These are phyloP conservation scores for Phialocephala subalpina DNA, from an alignment of 2,329 filamentous ascomycete genomes.

Conservation along the genomic window DNA sequence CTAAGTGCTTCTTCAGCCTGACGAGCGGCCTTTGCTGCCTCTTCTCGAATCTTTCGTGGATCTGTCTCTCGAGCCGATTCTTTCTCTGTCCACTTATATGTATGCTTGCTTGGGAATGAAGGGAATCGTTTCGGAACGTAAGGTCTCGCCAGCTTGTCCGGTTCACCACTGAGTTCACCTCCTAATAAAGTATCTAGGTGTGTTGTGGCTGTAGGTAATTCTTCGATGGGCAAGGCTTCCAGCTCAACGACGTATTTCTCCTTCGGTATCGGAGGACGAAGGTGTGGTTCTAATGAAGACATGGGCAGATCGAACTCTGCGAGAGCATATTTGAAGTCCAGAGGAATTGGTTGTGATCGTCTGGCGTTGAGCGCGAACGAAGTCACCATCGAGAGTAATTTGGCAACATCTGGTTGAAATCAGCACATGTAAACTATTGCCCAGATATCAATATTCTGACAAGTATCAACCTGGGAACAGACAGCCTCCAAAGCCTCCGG, in stretches of 20 bases:
- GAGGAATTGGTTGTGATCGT: constrained; percentile 60
- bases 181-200: constrained; percentile 48
- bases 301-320: constrained; percentile 59
- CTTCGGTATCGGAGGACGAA: constrained; percentile 59
- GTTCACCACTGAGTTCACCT: constrained; percentile 63
- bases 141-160: constrained; percentile 61
- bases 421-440: constrained; percentile 15
- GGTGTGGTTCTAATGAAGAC: constrained; percentile 61
- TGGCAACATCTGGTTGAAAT: constrained; percentile 39
- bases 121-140: constrained; percentile 69
- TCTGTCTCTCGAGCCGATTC: constrained; percentile 55
- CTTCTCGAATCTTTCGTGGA: constrained; percentile 65
- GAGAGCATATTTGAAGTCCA: constrained; percentile 64
- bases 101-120: constrained; percentile 69
- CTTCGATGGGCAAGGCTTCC: constrained; percentile 48
- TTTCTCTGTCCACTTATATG: constrained; percentile 66
- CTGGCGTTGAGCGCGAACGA: constrained; percentile 44
- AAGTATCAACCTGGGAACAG: constrained; percentile 62
- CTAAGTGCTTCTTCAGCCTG: constrained; percentile 69
- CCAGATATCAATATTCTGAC: constrained; percentile 49
- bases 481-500: constrained; percentile 67
- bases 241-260: constrained; percentile 43
- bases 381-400: constrained; percentile 42
- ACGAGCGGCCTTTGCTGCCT: constrained; percentile 65
- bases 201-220: constrained; percentile 48